These are phyloP conservation scores for Calonectria ilicicola DNA, from an alignment of 2,329 filamentous ascomycete species.

Conservation along the genomic window DNA sequence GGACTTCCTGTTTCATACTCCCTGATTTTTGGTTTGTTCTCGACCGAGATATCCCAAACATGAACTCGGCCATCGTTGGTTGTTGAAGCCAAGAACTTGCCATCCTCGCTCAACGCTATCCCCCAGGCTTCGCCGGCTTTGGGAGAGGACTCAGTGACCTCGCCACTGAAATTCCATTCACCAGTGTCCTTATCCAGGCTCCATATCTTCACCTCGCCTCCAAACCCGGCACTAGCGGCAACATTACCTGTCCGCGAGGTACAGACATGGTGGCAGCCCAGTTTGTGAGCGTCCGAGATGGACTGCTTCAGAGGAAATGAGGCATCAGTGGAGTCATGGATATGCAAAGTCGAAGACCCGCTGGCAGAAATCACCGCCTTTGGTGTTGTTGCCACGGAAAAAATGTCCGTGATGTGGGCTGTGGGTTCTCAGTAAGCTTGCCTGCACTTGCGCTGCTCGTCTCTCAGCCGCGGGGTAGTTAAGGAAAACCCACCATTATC, in stretches of 20 bases:
- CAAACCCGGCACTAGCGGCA: slow-evolving; percentile 89
- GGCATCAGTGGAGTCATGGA: slow-evolving; percentile 80
- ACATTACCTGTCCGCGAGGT: slow-evolving; percentile 76
- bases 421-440: slow-evolving; percentile 33
- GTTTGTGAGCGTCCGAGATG: slow-evolving; percentile 82
- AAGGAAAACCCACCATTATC: slow-evolving; percentile 75
- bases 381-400: slow-evolving; percentile 81
- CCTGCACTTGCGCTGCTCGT: slow-evolving; percentile 23
- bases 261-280: slow-evolving; percentile 92
- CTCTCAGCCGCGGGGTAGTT: slow-evolving; percentile 42
- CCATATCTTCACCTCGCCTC: slow-evolving; percentile 91
- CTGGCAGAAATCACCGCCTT: slow-evolving; percentile 84
- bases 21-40: slow-evolving; percentile 73
- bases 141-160: slow-evolving; percentile 57
- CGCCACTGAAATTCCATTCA: slow-evolving; percentile 60
- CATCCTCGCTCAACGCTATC: slow-evolving; percentile 85
- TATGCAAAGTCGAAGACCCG: slow-evolving; percentile 83
- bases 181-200: slow-evolving; percentile 66
- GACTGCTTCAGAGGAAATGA: slow-evolving; percentile 84
- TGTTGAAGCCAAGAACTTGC: slow-evolving; percentile 86
- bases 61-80: slow-evolving; percentile 90
- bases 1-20: slow-evolving; percentile 82
- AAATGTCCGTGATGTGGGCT: slow-evolving; percentile 90
- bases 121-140: slow-evolving; percentile 87
- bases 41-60: slow-evolving; percentile 80